phyloP scores from a whole-genome alignment of 1,139 yeast genomes.

The Candida tropicalis region DNA sequence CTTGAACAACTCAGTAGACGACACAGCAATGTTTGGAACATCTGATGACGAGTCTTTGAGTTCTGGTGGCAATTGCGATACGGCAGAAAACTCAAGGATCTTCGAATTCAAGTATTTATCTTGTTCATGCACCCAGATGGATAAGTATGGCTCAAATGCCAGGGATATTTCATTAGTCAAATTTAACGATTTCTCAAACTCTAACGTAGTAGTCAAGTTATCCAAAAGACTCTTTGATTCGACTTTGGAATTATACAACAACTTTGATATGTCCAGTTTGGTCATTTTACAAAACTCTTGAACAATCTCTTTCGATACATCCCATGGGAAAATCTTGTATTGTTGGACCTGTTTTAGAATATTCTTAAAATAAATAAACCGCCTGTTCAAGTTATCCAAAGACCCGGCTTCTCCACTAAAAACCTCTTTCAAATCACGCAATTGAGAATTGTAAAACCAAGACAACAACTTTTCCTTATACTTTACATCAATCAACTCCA shows the following conservation, averaged over 20 bases:
- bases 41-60: slow-evolving; percentile 33
- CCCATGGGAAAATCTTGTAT: slow-evolving; percentile 75
- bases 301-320: slow-evolving; percentile 62
- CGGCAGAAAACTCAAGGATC: slow-evolving; percentile 59
- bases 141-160: slow-evolving; percentile 83
- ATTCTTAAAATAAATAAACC: slow-evolving; percentile 81
- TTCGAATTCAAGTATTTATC: slow-evolving; percentile 63
- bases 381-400: slow-evolving; percentile 77
- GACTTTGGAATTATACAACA: slow-evolving; percentile 28
- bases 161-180: slow-evolving; percentile 61
- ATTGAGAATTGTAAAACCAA: slow-evolving; percentile 74
- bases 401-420: slow-evolving; percentile 96
- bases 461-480: slow-evolving; percentile 63
- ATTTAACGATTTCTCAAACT: slow-evolving; percentile 70
- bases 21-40: slow-evolving; percentile 66
- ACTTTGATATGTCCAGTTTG: slow-evolving; percentile 55
- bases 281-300: slow-evolving; percentile 70
- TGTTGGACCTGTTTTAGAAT: slow-evolving; percentile 62
- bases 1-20: slow-evolving; percentile 86
- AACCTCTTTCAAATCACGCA: slow-evolving; percentile 74
- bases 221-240: slow-evolving; percentile 63
- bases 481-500: slow-evolving; percentile 66
- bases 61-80: slow-evolving; percentile 45
- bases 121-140: slow-evolving; percentile 88
- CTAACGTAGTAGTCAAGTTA: slow-evolving; percentile 43